A percentile compares a stretch with the other conserved stretches of the same genome.
Evolutionary conservation across 1,284 basidiomycete genomes (phyloP).

Genomic region (Sporisorium iseilematis-ciliati): DNA sequence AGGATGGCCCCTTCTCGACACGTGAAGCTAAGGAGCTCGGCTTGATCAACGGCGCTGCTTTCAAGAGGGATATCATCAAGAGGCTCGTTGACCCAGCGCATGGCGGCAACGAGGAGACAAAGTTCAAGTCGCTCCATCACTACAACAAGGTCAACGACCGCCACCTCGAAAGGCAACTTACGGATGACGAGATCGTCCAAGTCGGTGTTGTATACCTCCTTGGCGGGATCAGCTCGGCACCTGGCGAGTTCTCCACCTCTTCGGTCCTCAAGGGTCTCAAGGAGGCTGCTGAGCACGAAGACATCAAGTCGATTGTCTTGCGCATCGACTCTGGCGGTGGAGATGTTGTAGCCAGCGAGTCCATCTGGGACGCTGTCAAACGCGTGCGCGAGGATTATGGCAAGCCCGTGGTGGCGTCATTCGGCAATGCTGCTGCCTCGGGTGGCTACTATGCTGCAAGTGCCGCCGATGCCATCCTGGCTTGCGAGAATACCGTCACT

Average conservation of each 20-base stretch:
- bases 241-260: conserved; percentile 66
- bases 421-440: conserved; percentile 70
- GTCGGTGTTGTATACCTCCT: conserved; percentile 71
- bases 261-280: conserved; percentile 70
- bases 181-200: conserved; percentile 64
- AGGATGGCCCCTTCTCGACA: conserved; percentile 69
- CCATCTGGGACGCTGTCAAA: conserved; percentile 71
- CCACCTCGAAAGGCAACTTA: conserved; percentile 47
- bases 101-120: conserved; percentile 50
- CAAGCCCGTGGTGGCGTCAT: conserved; percentile 71
- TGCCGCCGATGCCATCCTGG: conserved; percentile 68
- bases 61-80: conserved; percentile 68
- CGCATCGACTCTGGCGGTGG: conserved; percentile 72
- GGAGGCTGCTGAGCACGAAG: conserved; percentile 70
- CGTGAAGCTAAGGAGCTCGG: conserved; percentile 68
- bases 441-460: conserved; percentile 70
- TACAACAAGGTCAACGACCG: conserved; percentile 53
- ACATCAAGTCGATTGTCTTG: conserved; percentile 70
- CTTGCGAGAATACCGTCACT: conserved; percentile 70
- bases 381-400: conserved; percentile 67
- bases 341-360: conserved; percentile 71
- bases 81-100: conserved; percentile 51
- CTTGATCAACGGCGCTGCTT: conserved; percentile 68
- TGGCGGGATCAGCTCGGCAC: conserved; percentile 68
- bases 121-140: conserved; percentile 58